phyloP scores from a whole-genome alignment of 1,284 basidiomycete species.

The Cutaneotrichosporon sp. region DNA sequence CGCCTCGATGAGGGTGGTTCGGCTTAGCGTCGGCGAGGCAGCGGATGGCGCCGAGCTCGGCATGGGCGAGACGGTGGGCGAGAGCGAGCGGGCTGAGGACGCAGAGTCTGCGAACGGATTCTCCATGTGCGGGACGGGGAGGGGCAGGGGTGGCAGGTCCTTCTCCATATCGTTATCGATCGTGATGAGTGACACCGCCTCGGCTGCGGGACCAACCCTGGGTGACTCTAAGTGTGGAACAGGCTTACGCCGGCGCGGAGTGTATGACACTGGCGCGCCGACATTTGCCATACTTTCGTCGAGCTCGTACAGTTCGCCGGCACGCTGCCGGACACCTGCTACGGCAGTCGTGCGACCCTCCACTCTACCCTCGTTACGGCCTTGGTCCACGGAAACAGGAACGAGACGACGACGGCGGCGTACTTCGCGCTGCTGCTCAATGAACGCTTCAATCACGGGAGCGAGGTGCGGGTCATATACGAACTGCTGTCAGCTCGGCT shows the following conservation, averaged over 20 bases:
- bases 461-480: slow-evolving; percentile 50
- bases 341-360: slow-evolving; percentile 17
- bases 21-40: not conserved
- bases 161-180: slow-evolving; percentile 2
- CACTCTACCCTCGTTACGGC: not conserved
- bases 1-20: not conserved
- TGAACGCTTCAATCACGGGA: slow-evolving; percentile 40
- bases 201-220: not conserved
- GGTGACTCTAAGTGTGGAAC: not conserved
- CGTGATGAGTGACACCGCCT: slow-evolving; percentile 5
- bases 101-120: not conserved
- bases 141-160: not conserved
- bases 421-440: slow-evolving; percentile 26
- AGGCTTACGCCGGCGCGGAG: slow-evolving; percentile 2
- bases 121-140: not conserved
- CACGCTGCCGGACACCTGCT: slow-evolving; percentile 2
- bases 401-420: slow-evolving; percentile 13
- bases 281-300: slow-evolving; percentile 12
- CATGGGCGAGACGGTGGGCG: not conserved
- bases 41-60: slow-evolving; percentile 1
- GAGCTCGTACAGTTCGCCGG: slow-evolving; percentile 23
- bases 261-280: not conserved
- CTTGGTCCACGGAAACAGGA: not conserved
- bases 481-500: slow-evolving; percentile 29
- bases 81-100: not conserved